Conservation (phyloP, 495 filamentous ascomycete species). For the Penicillium soppii region DNA sequence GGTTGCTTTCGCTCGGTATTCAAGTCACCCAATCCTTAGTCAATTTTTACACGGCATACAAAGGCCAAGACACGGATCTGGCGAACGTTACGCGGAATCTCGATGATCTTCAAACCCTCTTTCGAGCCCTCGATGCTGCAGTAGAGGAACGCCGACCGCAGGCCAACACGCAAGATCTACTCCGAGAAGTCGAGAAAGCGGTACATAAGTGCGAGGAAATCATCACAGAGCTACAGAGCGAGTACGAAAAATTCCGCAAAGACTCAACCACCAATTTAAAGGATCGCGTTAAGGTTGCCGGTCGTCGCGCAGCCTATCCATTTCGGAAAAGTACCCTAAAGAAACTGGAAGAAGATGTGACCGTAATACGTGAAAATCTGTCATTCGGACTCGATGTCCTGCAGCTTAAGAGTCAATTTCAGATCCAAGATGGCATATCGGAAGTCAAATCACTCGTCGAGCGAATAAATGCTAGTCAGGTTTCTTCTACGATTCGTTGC, state of each 20-base stretch:
- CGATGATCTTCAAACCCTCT: conserved; percentile 14
- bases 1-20: too few relatives aligned
- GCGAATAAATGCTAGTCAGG: conserved; percentile 15
- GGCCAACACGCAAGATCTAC: conserved; percentile 18
- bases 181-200: conserved; percentile 19
- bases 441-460: conserved; percentile 13
- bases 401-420: conserved; percentile 19
- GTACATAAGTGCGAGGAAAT: conserved; percentile 21
- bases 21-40: conserved; percentile 25
- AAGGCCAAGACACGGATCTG: conserved; percentile 16
- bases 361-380: conserved; percentile 26
- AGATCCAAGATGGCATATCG: conserved; percentile 16
- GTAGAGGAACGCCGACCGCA: conserved; percentile 19
- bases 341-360: conserved; percentile 32
- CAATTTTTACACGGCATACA: conserved; percentile 27
- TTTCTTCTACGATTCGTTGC: conserved; percentile 20
- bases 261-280: conserved; percentile 6
- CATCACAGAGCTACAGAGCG: conserved; percentile 28
- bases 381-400: conserved; percentile 27
- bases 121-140: conserved; percentile 17
- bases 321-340: conserved; percentile 31
- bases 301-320: conserved; percentile 27
- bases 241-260: conserved; percentile 22
- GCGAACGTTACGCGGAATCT: conserved; percentile 12
- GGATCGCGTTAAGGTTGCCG: conserved; percentile 8